Conservation (phyloP, 192 early-diverging fungal genomes). For the Backusella circina region DNA sequence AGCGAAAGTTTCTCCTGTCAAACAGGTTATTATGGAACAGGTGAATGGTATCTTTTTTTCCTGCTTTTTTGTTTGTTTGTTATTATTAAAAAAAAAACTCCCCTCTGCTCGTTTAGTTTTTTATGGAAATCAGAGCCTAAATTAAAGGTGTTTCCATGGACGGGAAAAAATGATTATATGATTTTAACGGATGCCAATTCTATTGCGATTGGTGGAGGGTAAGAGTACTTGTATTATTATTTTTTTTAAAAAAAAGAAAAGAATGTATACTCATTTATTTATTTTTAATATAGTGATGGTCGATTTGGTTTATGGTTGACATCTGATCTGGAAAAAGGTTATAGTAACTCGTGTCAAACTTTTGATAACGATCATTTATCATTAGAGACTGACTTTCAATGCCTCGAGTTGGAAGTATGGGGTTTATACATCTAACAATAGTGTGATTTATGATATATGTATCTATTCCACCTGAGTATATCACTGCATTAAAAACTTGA, state of each 20-base stretch:
- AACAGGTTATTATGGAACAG: slow-evolving; percentile 76
- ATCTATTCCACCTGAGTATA: background rate
- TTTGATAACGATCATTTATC: slow-evolving; percentile 65
- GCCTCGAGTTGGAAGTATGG: slow-evolving; percentile 36
- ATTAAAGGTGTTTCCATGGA: slow-evolving; percentile 61
- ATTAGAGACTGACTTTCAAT: slow-evolving; percentile 22
- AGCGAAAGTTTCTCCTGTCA: slow-evolving; percentile 61
- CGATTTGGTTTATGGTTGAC: slow-evolving; percentile 78
- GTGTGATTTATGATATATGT: background rate
- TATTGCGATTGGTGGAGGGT: slow-evolving; percentile 78
- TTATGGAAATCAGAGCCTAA: slow-evolving; percentile 5
- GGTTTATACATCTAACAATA: slow-evolving; percentile 13
- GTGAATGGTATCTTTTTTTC: slow-evolving; percentile 59
- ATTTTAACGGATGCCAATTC: slow-evolving; percentile 68
- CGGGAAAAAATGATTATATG: slow-evolving; percentile 79
- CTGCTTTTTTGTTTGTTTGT: background rate
- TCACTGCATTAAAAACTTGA: no score
- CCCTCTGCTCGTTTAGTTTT: slow-evolving; percentile 66
- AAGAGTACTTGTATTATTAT: background rate
- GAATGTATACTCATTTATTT: background rate
- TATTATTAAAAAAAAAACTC: slow-evolving; percentile 41
- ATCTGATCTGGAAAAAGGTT: slow-evolving; percentile 65
- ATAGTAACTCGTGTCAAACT: slow-evolving; percentile 65
- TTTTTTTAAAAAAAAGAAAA: background rate
- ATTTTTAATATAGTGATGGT: slow-evolving; percentile 46